Evolutionary conservation across 805 yeast genomes (phyloP).

Genomic region (Wickerhamomyces bisporus): DNA sequence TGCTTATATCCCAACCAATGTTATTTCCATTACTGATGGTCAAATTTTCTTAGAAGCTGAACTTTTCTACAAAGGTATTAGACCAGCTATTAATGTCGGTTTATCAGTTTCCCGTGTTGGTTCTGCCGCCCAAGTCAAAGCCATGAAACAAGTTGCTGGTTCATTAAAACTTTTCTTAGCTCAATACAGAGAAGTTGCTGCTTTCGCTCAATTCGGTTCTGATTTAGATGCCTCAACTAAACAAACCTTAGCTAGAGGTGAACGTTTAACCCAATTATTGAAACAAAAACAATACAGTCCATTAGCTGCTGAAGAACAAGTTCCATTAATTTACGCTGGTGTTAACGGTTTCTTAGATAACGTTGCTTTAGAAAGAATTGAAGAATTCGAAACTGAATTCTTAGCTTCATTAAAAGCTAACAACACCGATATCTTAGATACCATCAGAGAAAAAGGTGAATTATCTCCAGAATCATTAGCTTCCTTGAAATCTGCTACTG

Average conservation of each 20-base stretch:
- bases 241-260: conserved; percentile 99
- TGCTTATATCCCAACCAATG: conserved; percentile 96
- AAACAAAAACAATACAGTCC: conserved; percentile 98
- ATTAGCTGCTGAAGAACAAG: conserved; percentile 98
- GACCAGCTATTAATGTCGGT: conserved; percentile 99
- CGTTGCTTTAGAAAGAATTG: conserved; percentile 79
- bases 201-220: conserved; percentile 99
- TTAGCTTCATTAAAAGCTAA: conserved; percentile 86
- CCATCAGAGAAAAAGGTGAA: conserved; percentile 86
- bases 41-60: conserved; percentile 99
- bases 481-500: conserved; percentile 85
- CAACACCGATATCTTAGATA: conserved; percentile 76
- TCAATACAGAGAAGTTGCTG: conserved; percentile 99
- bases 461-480: conserved; percentile 82
- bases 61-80: conserved; percentile 99
- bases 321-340: conserved; percentile 98
- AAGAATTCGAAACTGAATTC: conserved; percentile 90
- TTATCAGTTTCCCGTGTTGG: conserved; percentile 99
- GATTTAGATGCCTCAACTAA: conserved; percentile 99
- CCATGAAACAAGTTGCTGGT: conserved; percentile 99
- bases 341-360: conserved; percentile 97
- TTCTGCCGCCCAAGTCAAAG: conserved; percentile 99
- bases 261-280: conserved; percentile 97
- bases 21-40: conserved; percentile 95
- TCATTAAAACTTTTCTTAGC: conserved; percentile 99